Percentiles rank a stretch among this genome's conserved stretches.
Conservation (phyloP, 768 basidiomycete genomes). For the Termitomyces sp. region DNA sequence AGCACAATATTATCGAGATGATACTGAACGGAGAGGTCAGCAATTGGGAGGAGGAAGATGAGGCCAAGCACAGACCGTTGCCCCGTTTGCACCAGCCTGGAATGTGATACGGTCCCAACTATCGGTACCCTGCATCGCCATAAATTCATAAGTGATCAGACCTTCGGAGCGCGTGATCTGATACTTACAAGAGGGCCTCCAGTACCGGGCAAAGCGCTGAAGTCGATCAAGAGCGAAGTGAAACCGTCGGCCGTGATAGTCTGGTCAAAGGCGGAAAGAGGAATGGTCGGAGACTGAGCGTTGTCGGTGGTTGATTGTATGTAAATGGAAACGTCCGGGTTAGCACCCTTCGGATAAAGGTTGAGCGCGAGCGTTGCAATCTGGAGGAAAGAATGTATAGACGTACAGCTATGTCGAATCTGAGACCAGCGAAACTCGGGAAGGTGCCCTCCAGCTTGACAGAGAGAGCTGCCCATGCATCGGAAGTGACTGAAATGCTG, state of each 20-base stretch:
- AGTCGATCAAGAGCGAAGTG: slow-evolving; percentile 44
- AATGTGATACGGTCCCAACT: slow-evolving; percentile 49
- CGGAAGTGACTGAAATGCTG: slow-evolving; percentile 40
- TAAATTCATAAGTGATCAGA: neutral
- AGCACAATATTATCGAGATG: slow-evolving; percentile 49
- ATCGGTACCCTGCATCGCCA: slow-evolving; percentile 25
- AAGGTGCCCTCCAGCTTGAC: slow-evolving; percentile 40
- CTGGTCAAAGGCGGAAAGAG: slow-evolving; percentile 38
- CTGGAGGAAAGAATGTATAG: neutral
- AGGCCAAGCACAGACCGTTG: slow-evolving; percentile 24
- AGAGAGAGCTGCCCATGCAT: slow-evolving; percentile 41
- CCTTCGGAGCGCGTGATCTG: neutral
- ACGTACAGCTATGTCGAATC: slow-evolving; percentile 48
- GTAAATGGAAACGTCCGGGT: slow-evolving; percentile 40
- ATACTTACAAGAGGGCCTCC: slow-evolving; percentile 30
- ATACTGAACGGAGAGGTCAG: slow-evolving; percentile 25
- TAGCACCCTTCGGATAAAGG: slow-evolving; percentile 29
- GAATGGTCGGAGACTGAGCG: slow-evolving; percentile 32
- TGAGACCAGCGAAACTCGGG: slow-evolving; percentile 39
- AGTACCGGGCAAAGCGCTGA: slow-evolving; percentile 40
- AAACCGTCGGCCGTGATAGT: slow-evolving; percentile 33
- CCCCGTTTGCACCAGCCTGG: slow-evolving; percentile 45
- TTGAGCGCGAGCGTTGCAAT: neutral
- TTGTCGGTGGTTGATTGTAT: slow-evolving; percentile 37
- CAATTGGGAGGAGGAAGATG: neutral